Base-by-base conservation (phyloP, 805 yeast genomes). In the Clavispora phyllophila region DNA sequence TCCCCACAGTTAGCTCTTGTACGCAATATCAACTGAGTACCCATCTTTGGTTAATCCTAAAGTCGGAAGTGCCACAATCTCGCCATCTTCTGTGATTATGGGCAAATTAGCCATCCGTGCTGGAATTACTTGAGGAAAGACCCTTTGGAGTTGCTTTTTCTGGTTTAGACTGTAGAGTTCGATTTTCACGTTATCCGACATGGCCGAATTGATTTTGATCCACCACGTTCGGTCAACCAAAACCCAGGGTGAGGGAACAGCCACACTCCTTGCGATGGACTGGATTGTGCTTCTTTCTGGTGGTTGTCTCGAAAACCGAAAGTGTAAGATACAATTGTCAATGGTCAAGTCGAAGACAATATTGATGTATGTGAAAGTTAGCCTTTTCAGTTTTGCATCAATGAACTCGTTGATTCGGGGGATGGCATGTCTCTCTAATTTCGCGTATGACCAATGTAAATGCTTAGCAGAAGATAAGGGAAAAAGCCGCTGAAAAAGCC, bases 381-480 rank as follows among this genome's bases (percentile, higher is more conserved):
- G 15, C 3, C n/a, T 12, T 0, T 13, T n/a, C 4, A 23, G 15
- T 4, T 36, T 36, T 5, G 13, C 24, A 12, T 37, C 38, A 6
- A 48, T 27, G 39, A 45, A 46, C 3, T 25, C 28, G 32, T 35
- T 23, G 9, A 68, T 37, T 24, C 46, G 48, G 0, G 72, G 70
- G 12, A 67, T 44, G 9, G 63, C 55, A 5, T 49, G 58, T 20
- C 70, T 43, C 36, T 66, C 65, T 14, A 69, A 34, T 44, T 62
- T 68, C 14, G 74, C 67, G 42, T 65, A 70, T 3, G 61, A 48
- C 71, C 71, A 70, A 47, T 68, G 66, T 45, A 61, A 66, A 36
- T 65, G 62, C 37, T 58, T 60, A 2, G 65, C 52, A 0, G 72
- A 53, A 1, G 72, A 62, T 4, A 60, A 42, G 0, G 63, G 63